A percentile compares a stretch with the other conserved stretches of the same genome.
phyloP scores from a whole-genome alignment of 1,139 yeast species.

The Hyphopichia burtonii region DNA sequence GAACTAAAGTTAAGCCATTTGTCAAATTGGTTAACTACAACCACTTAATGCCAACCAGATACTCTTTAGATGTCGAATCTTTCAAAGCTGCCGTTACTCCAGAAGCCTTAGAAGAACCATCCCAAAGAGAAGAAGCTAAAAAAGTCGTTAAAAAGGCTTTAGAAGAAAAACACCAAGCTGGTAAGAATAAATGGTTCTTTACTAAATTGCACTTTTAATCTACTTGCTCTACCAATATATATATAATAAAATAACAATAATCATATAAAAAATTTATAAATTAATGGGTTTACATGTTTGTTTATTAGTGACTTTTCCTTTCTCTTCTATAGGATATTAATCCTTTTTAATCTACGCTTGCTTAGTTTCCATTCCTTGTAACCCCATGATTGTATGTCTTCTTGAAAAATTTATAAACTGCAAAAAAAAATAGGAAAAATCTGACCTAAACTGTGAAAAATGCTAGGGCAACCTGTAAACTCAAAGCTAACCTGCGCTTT shows the following conservation, averaged over 20 bases:
- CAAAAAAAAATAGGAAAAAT: no score
- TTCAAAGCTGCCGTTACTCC: slow-evolving; percentile 90
- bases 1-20: slow-evolving; percentile 98
- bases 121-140: slow-evolving; percentile 99
- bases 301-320: slow-evolving; percentile 20
- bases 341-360: not conserved
- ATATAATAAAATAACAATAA: slow-evolving; percentile 4
- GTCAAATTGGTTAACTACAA: slow-evolving; percentile 99
- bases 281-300: slow-evolving; percentile 10
- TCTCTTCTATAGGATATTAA: no score
- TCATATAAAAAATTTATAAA: not conserved
- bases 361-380: not conserved
- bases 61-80: slow-evolving; percentile 95
- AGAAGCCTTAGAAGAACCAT: slow-evolving; percentile 96
- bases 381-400: not conserved
- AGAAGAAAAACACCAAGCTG: slow-evolving; percentile 99
- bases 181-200: slow-evolving; percentile 99
- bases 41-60: slow-evolving; percentile 99
- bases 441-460: no score
- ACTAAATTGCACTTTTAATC: slow-evolving; percentile 94
- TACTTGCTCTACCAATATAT: slow-evolving; percentile 8
- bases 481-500: not conserved
- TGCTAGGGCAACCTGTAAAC: not conserved
- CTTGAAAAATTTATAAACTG: not conserved
- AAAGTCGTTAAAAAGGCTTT: slow-evolving; percentile 98